Percentiles rank a stretch among this genome's conserved stretches.
phyloP scores from a whole-genome alignment of 2,329 filamentous ascomycete genomes.

The Exophiala xenobiotica region DNA sequence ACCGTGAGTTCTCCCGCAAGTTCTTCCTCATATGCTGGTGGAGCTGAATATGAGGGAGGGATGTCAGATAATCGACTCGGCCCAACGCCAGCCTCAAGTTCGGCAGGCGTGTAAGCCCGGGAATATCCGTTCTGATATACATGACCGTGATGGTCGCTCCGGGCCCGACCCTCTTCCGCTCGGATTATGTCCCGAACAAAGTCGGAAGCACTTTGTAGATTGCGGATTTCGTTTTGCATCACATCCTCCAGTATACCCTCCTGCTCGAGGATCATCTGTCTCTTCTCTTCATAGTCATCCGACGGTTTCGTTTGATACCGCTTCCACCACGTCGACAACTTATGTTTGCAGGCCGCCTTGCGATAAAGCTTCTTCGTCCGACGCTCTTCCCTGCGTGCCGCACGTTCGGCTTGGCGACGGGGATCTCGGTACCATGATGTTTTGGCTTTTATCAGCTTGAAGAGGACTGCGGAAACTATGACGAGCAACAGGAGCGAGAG shows the following conservation, averaged over 20 bases:
- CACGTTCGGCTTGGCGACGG: slow-evolving; percentile 52
- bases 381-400: slow-evolving; percentile 56
- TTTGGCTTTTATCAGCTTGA: slow-evolving; percentile 44
- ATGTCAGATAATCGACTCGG: slow-evolving; percentile 18
- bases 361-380: slow-evolving; percentile 53
- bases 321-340: slow-evolving; percentile 53
- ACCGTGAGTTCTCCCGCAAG: slow-evolving; percentile 39
- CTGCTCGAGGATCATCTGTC: slow-evolving; percentile 47
- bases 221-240: slow-evolving; percentile 52
- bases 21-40: slow-evolving; percentile 46
- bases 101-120: slow-evolving; percentile 13
- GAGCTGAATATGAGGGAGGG: slow-evolving; percentile 29
- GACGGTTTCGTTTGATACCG: slow-evolving; percentile 36
- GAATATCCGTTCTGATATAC: too few relatives aligned
- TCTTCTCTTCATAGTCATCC: slow-evolving; percentile 53
- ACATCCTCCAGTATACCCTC: slow-evolving; percentile 47
- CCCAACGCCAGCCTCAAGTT: slow-evolving; percentile 27
- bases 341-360: slow-evolving; percentile 52
- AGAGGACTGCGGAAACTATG: slow-evolving; percentile 45
- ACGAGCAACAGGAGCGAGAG: slow-evolving; percentile 38
- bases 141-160: slow-evolving; percentile 8
- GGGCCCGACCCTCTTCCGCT: slow-evolving; percentile 37
- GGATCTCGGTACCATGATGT: slow-evolving; percentile 48
- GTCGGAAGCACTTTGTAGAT: slow-evolving; percentile 53
- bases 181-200: slow-evolving; percentile 52